Evolutionary conservation across 2,329 filamentous ascomycete genomes (phyloP).

Genomic region (Onygena corvina): DNA sequence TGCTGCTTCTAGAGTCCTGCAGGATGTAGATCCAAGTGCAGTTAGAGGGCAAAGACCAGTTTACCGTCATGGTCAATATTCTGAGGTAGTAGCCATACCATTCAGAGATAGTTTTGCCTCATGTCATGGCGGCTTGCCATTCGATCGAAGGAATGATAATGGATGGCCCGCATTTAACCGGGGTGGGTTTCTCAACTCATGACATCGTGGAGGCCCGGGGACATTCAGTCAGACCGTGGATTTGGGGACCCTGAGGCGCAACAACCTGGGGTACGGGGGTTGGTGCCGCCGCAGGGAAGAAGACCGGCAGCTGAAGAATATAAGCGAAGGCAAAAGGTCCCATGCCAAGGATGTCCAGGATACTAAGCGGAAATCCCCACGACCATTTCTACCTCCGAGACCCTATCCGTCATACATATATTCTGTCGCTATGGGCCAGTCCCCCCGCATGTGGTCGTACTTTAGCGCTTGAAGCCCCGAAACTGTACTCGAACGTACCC

Average conservation of each 20-base stretch:
- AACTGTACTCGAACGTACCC: not conserved
- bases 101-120: not conserved
- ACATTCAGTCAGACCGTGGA: not conserved
- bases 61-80: not conserved
- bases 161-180: not conserved
- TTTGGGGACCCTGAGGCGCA: conserved; percentile 1
- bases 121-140: not conserved
- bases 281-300: not conserved
- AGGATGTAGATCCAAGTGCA: not conserved
- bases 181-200: not conserved
- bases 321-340: not conserved
- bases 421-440: no score
- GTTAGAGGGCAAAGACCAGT: not conserved
- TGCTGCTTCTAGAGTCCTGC: not conserved
- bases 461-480: not conserved
- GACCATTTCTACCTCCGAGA: not conserved
- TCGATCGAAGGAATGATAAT: not conserved
- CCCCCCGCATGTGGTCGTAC: no score
- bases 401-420: not conserved
- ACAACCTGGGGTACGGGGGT: not conserved
- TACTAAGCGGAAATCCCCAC: not conserved
- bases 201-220: not conserved
- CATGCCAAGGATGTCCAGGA: conserved; percentile 2
- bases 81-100: not conserved
- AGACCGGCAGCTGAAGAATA: not conserved